Evolutionary conservation across 306 rosid genomes (phyloP), one percentile per base, ranked within the genome.

Genomic region (Pyrus betulifolia): DNA sequence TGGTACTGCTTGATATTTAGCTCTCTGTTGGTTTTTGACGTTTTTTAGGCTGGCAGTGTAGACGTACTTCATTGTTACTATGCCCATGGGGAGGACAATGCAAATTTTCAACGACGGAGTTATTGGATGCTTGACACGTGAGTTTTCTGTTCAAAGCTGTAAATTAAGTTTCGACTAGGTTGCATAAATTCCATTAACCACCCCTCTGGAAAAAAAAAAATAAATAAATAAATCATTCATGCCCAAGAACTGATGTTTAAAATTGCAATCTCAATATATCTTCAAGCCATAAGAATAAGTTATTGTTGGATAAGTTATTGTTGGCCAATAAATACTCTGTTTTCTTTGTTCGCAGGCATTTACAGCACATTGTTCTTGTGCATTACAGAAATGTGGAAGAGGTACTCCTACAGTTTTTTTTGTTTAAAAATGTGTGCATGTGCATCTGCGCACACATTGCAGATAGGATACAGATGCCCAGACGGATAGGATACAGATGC

Each of bases 61-160:
- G 92, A 91, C 46, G 92, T 82, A 68, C 79, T 91, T 81, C 89
- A 89, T 46, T 89, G 93, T 82, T 91, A 91, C 79, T 89, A 91
- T 85, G 97, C 97, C 42, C 97, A 89, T 70, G 90, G 97, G 55
- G 94, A 91, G 86, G 94, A 86, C 68, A 85, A 87, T 77, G 82
- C 84, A 31, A 82, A 75, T 76, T 91, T 91, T 80, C 94, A 87
- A 82, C 85, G 97, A 19, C 85, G 94, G 81, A 85, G 97, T 81
- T 89, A 86, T 84, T 89, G 97, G 97, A 83, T 91, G 94, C 91
- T 91, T 82, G 94, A 91, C 75, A 75, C 66, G 94, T 91, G 74
- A 85, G 91, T 82, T 69, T 67, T 74, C 79, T 71, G 54, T 61
- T 30, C 42, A 23, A 72, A 58, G 35, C 30, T 38, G 44, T 25